Percentiles rank a stretch among this genome's conserved stretches.
Evolutionary conservation across 1,284 basidiomycete species (phyloP).

Genomic region (Tylopilus sp.): DNA sequence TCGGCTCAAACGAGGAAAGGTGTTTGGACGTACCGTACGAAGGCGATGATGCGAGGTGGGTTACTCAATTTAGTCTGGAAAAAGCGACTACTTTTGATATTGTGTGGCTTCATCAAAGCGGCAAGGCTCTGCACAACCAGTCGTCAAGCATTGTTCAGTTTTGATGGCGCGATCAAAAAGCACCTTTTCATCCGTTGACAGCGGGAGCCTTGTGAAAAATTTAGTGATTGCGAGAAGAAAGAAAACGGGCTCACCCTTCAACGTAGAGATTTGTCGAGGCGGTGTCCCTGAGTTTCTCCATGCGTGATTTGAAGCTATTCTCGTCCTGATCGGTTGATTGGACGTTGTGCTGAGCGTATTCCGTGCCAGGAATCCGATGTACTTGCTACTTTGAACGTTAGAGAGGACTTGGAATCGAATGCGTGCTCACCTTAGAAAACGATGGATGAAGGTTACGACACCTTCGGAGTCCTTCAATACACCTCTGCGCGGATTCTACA

Average conservation of each 20-base stretch:
- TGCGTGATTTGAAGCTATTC: slow-evolving; percentile 62
- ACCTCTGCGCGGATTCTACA: slow-evolving; percentile 61
- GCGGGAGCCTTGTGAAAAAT: slow-evolving; percentile 45
- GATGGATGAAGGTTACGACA: slow-evolving; percentile 74
- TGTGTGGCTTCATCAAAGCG: slow-evolving; percentile 57
- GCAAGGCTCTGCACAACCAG: slow-evolving; percentile 44
- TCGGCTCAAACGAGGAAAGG: background rate
- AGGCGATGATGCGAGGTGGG: slow-evolving; percentile 72
- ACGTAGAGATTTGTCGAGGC: slow-evolving; percentile 70
- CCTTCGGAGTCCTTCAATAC: slow-evolving; percentile 61
- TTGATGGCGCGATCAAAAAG: background rate
- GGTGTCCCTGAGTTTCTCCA: slow-evolving; percentile 63
- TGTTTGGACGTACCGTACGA: slow-evolving; percentile 53
- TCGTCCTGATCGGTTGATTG: slow-evolving; percentile 33
- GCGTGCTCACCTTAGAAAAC: slow-evolving; percentile 49
- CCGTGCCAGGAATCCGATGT: slow-evolving; percentile 73
- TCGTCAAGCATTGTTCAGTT: background rate
- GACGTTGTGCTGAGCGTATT: slow-evolving; percentile 39
- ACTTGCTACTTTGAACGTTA: slow-evolving; percentile 48
- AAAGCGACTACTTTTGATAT: slow-evolving; percentile 67
- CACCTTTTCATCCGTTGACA: slow-evolving; percentile 50
- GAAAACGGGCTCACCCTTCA: slow-evolving; percentile 47
- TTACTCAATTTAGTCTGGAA: slow-evolving; percentile 70
- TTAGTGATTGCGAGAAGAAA: slow-evolving; percentile 4
- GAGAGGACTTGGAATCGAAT: background rate